Evolutionary conservation across 2,329 filamentous ascomycete species (phyloP).

Genomic region (Alternaria rosae): DNA sequence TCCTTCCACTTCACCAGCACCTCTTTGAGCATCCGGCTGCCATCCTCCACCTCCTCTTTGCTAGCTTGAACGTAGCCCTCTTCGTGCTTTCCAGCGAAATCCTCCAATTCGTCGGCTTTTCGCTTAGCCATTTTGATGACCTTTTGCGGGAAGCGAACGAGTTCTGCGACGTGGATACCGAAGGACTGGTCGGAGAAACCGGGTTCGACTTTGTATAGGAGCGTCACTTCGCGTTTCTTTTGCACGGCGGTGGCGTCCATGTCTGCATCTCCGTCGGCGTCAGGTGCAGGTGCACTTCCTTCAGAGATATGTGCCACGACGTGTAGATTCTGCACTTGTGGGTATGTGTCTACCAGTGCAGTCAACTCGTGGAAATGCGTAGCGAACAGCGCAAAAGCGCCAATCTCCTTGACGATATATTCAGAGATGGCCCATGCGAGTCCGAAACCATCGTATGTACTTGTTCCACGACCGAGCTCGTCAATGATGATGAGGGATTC

Average conservation of each 20-base stretch:
- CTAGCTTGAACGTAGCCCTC: conserved; percentile 56
- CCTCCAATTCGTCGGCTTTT: conserved; percentile 97
- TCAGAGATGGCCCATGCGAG: conserved; percentile 99
- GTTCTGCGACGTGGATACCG: conserved; percentile 96
- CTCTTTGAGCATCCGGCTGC: conserved; percentile 83
- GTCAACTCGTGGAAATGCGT: conserved; percentile 99
- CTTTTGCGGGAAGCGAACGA: conserved; percentile 95
- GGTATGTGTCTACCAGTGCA: conserved; percentile 83
- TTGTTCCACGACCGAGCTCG: conserved; percentile 93
- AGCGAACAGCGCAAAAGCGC: conserved; percentile 92
- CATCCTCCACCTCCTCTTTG: conserved; percentile 88
- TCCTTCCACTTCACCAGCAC: conserved; percentile 86
- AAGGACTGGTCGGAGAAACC: conserved; percentile 98
- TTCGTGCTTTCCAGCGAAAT: conserved; percentile 85
- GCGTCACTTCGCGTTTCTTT: conserved; percentile 76
- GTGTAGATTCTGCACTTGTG: conserved; percentile 90
- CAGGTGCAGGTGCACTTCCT: conserved; percentile 24
- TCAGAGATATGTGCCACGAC: conserved; percentile 90
- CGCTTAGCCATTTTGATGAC: conserved; percentile 99
- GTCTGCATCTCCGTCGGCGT: conserved; percentile 9
- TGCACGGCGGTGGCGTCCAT: conserved; percentile 54
- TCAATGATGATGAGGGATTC: conserved; percentile 99
- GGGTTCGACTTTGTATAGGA: conserved; percentile 95
- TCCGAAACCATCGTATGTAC: conserved; percentile 97
- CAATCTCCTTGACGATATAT: conserved; percentile 94